Conservation (phyloP, 23 red algal species). For the Gracilaria gracilis region DNA sequence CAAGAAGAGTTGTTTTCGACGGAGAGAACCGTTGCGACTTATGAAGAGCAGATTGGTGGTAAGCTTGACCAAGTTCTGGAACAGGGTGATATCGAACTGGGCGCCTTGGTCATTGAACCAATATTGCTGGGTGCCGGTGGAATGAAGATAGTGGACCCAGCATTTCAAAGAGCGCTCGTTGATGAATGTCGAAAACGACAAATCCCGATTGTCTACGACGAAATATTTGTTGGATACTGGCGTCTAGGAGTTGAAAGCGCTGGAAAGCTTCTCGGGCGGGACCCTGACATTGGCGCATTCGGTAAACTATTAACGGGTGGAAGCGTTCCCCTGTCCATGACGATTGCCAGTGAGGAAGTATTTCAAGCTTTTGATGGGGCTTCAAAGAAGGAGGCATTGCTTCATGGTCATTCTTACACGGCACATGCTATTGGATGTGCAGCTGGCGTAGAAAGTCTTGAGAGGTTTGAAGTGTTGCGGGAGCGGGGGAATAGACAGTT, state of each 20-base stretch:
- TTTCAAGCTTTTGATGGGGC: constrained; percentile 83
- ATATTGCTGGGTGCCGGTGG: constrained; percentile 95
- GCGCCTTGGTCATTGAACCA: constrained; percentile 92
- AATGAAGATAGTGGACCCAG: constrained; percentile 92
- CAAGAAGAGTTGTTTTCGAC: constrained; percentile 36
- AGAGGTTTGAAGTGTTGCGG: constrained; percentile 42
- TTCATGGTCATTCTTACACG: constrained; percentile 98
- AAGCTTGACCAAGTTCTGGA: constrained; percentile 48
- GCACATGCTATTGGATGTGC: constrained; percentile 96
- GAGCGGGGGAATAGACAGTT: constrained; percentile 4
- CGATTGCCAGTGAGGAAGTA: constrained; percentile 83
- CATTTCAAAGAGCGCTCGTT: constrained; percentile 82
- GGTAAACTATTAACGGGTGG: constrained; percentile 96
- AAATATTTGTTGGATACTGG: constrained; percentile 96
- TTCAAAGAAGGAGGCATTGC: constrained; percentile 79
- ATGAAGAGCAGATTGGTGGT: constrained; percentile 42
- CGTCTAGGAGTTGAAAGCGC: constrained; percentile 79
- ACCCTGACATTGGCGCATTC: constrained; percentile 92
- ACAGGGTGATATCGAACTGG: constrained; percentile 58
- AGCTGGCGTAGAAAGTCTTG: constrained; percentile 75
- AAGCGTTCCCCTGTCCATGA: constrained; percentile 82
- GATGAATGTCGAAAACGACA: constrained; percentile 71
- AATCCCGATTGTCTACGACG: constrained; percentile 93
- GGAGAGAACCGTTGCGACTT: constrained; percentile 24
- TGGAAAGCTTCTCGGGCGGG: constrained; percentile 47